Evolutionary conservation across 257 asterid species (phyloP), one percentile per base, ranked within the genome.

Genomic region (Eustoma russellianum): DNA sequence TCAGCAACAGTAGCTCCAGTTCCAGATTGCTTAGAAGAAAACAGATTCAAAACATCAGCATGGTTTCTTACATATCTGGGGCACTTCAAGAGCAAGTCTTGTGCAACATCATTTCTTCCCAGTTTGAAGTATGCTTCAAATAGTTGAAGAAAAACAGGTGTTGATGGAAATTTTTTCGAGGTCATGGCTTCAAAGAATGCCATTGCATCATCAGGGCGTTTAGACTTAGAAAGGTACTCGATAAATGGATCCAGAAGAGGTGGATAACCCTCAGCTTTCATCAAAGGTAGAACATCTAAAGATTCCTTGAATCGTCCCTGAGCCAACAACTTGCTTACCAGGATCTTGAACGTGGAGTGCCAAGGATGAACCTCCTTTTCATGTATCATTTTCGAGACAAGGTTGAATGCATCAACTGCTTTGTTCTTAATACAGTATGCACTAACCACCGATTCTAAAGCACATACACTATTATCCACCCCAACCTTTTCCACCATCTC

Each of bases 1-100:
- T 61, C 70, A 48, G 54, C 48, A 44, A 66, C 55, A 48, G 62
- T 41, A 33, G 71, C 50, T 53, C 17, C 54, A 46, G 47, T 65
- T 53, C 65, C 62, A 49, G 73, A 60, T 64, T 65, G 67, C 71
- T 41, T 53, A 60, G 81, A 70, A 56, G 53, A 72, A 33, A 84
- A 79, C 53, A 80, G 77, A 74, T 75, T 72, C 79, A 87, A 57
- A 62, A 91, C 83, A 70, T 77, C 95, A 10, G 89, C 87, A 67
- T 79, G 76, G 55, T 80, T 77, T 45, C 71, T 77, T 50, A 91
- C 66, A 76, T 66, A 48, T 33, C 66, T 59, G 0, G 96, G 95
- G 72, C 96, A 80, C 64, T 48, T 74, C 0, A 88, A 66, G 50
- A 84, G 89, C 48, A 91, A 70, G 61, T 83, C 94, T 66, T 80